Evolutionary conservation across 2,329 filamentous ascomycete species (phyloP), one percentile per base, ranked within the genome.

Genomic region (Coniella vitis): DNA sequence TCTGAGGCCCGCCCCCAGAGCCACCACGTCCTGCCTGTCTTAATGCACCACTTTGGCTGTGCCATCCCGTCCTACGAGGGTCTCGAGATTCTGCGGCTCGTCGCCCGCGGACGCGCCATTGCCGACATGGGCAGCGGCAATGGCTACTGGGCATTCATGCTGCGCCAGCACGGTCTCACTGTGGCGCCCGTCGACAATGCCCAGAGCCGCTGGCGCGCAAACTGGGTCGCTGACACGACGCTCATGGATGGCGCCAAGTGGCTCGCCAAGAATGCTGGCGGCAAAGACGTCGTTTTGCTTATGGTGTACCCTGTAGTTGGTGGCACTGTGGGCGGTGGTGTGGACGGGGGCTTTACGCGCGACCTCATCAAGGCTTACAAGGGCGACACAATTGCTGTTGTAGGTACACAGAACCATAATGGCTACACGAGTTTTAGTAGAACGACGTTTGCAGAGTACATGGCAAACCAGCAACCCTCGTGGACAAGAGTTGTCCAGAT

Each of bases 1-100:
- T 77, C 81, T 3, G 71, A 69, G 14, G 49, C 45, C 12, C 65
- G 71, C 21, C 73, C 76, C 4, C 72, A 70, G 45, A 77, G 75
- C 43, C 86, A 90, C 65, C 83, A 85, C 57, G 71, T 87, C 7
- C 72, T 89, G 8, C 85, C 85, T 2, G 70, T 89, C 16, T 72
- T 88, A 48, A 89, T 88, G 74, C 85, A 89, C 66, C 85, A 90
- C 64, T 89, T 89, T 63, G 84, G 84, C 44, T 90, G 85, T 65
- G 77, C 78, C 1, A 81, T 81, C 17, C 86, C 86, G 0, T 79
- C 76, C 9, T 83, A 84, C 62, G 83, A 87, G 57, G 72, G 77
- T 2, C 67, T 90, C 12, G 69, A 75, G 53, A 68, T 84, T 19
- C 72, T 89, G 29, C 73, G 73, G 32, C 68, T 74, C 41, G 62